Conservation (phyloP, 352 stramenopile species). For the Globisporangium irregulare region DNA sequence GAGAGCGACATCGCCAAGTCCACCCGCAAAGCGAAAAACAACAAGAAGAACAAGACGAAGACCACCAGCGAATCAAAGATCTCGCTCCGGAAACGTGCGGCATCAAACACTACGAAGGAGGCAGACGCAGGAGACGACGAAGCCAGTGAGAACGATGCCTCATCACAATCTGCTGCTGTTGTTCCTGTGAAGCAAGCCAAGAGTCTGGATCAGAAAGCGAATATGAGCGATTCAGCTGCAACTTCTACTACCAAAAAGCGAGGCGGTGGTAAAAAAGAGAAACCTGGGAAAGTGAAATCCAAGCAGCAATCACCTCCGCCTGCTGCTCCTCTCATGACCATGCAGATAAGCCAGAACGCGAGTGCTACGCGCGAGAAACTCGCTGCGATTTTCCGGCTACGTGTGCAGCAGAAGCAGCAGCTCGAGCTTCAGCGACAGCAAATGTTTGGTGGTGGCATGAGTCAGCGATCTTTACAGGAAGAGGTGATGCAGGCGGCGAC, state of each 20-base stretch:
- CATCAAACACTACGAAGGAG: background rate
- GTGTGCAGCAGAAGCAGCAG: constrained; percentile 46
- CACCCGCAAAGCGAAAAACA: background rate
- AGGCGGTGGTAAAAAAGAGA: background rate
- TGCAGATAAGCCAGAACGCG: background rate
- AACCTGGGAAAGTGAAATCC: background rate
- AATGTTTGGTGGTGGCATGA: constrained; percentile 15
- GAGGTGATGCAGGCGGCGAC: constrained; percentile 12
- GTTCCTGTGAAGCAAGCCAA: background rate
- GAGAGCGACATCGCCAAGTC: background rate
- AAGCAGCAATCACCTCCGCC: background rate
- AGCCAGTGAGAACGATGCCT: background rate
- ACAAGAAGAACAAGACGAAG: background rate
- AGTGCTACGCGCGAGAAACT: constrained; percentile 45
- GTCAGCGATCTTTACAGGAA: constrained; percentile 28
- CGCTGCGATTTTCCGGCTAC: constrained; percentile 56
- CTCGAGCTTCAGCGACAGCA: constrained; percentile 15
- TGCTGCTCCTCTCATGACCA: background rate
- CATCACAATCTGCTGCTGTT: background rate
- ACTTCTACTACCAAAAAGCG: background rate
- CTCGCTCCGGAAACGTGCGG: background rate
- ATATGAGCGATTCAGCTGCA: background rate
- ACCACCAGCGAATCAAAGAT: background rate
- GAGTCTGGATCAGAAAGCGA: background rate
- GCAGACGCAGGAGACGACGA: background rate